Evolutionary conservation across 495 filamentous ascomycete species (phyloP).

Genomic region (Corynascus novoguineensis): DNA sequence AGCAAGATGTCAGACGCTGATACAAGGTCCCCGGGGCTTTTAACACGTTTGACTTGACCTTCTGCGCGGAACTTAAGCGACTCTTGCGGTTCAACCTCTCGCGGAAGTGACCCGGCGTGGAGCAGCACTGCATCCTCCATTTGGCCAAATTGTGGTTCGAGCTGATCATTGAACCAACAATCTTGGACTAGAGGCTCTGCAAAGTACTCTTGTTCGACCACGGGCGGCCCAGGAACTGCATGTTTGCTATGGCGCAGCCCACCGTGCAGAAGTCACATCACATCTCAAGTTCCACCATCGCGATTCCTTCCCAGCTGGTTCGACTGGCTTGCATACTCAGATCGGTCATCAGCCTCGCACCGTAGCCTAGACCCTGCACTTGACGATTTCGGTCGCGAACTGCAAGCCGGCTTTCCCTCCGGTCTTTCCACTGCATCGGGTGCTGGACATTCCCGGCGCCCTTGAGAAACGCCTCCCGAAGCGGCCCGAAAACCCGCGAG

Average conservation of each 20-base stretch:
- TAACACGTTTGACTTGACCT: background rate
- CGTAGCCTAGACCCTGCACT: background rate
- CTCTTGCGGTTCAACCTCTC: background rate
- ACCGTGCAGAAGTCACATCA: constrained; percentile 4
- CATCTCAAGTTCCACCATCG: constrained; percentile 4
- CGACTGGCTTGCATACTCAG: constrained; percentile 5
- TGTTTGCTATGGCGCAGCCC: constrained; percentile 14
- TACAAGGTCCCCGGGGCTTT: no score
- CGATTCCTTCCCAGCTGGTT: background rate
- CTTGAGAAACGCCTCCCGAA: background rate
- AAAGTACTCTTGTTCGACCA: background rate
- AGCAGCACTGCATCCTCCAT: background rate
- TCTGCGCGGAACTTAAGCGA: background rate
- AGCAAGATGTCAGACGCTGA: no score
- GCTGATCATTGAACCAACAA: background rate
- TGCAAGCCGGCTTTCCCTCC: background rate
- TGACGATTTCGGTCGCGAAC: constrained; percentile 1
- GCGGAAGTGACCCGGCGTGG: constrained; percentile 7
- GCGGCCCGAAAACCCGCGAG: constrained; percentile 8
- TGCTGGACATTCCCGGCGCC: background rate
- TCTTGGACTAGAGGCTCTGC: background rate
- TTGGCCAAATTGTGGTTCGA: constrained; percentile 1
- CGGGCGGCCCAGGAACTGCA: background rate
- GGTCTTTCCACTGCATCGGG: background rate
- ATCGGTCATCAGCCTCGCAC: background rate